Base-by-base conservation (phyloP, 2,329 filamentous ascomycete genomes). In the Aureobasidium uvarum region DNA sequence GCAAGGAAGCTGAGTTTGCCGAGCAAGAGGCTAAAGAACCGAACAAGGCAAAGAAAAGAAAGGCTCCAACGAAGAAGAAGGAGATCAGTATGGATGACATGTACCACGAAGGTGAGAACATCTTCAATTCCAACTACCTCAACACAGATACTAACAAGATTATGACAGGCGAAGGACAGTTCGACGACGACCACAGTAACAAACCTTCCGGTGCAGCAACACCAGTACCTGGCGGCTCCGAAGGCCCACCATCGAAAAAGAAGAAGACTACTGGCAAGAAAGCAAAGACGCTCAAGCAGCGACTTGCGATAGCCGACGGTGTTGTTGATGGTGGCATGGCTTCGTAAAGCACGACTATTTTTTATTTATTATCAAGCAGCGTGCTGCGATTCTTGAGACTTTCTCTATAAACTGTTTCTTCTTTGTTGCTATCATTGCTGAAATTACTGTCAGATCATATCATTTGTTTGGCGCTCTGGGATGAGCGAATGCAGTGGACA, bases 21-120 rank as follows among this genome's bases (percentile, higher is more conserved):
- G 86, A 86, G 67, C 84, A 84, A 50, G 90, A 91, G 71, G 80
- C 77, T 67, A 79, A 78, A 66, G 77, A 77, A 11, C 76, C 74
- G 13, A 67, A 72, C 75, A 88, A 85, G 68, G 74, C 71, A 60
- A 85, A 84, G 76, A 80, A 80, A 67, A 81, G 80, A 68, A 79
- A 78, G 66, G 74, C 73, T 5, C 72, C 70, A 5, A 75, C 73
- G 43, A 85, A 85, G 72, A 94, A 89, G 72, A 84, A 81, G 76
- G 85, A 88, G 75, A 79, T 88, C 69, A 87, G 83, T 73, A 80
- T 98, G 77, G 95, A 98, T 76, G 94, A 97, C 75, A 92, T 99
- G 91, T 99, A 99, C 80, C 95, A 99, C 76, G 95, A 99, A 84
- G 95, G 95, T 96, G 77, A 87, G 91, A 14, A 50, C 80, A n/a